Evolutionary conservation across 768 basidiomycete genomes (phyloP), one percentile per base, ranked within the genome.

Genomic region (Collybia mongolica): DNA sequence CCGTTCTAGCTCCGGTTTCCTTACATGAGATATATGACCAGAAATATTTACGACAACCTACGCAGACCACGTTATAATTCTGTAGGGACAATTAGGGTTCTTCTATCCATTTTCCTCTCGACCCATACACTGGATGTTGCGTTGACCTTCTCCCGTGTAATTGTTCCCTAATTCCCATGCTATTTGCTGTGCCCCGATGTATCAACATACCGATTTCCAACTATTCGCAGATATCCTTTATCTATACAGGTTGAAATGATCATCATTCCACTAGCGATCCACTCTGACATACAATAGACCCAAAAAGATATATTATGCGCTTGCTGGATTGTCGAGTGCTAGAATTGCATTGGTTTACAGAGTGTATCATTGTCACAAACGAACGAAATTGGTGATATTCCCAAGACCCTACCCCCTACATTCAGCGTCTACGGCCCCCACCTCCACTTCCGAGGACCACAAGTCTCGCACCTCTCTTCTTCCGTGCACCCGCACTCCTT

Each of bases 361-460:
- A 32, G 14, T 32, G 11, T 32, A 32, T 32, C 32, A 32, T 32
- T 32, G 32, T 32, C 15, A 36, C 2, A 28, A 26, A 22, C 3
- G 8, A 28, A 26, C 35, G 17, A 18, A 32, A 8, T 26, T 28
- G 22, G 6, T 32, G n/a, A 8, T 6, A 19, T 23, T 8, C 28
- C 36, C 45, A 36, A 46, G 12, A 20, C 18, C 20, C 20, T 8
- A 29, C 35, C 44, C 22, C 11, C 39, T 24, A 12, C 23, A 15
- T 4, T 47, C 7, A 47, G 26, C 60, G 60, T 42, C 84, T 71
- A 54, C 84, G 73, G 35, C 82, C 81, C 22, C 79, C 75, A 4
- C 76, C 79, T 17, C 83, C 81, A 32, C 86, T 74, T 0, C 89
- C 86, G 6, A 91, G 72, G 2, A 92, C 77, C n/a, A 92, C 84